A percentile compares a stretch with the other conserved stretches of the same genome.
These are phyloP conservation scores for Macrolepiota dolichaula DNA, from an alignment of 768 basidiomycete species.

Conservation along the genomic window DNA sequence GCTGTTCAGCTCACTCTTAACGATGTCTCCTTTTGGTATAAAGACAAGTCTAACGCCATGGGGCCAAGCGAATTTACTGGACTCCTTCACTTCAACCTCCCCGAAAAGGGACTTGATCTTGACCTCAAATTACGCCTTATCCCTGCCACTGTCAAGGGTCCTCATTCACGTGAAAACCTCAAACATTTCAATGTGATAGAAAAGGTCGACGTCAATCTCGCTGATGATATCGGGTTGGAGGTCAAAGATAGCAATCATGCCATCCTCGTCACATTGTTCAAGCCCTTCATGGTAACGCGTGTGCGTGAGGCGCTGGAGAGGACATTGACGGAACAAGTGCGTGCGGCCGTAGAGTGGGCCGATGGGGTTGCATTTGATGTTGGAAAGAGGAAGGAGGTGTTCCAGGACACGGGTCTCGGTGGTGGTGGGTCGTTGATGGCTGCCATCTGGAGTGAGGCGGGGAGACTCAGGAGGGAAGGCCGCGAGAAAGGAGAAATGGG, in stretches of 20 bases:
- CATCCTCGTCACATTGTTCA: constrained; percentile 58
- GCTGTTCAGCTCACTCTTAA: constrained; percentile 60
- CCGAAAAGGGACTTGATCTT: constrained; percentile 64
- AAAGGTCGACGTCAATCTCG: constrained; percentile 47
- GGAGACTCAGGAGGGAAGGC: constrained; percentile 43
- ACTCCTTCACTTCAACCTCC: constrained; percentile 57
- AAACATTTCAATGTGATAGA: constrained; percentile 61
- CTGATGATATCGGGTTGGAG: constrained; percentile 50
- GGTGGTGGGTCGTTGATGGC: constrained; percentile 47
- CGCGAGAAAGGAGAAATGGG: constrained; percentile 33
- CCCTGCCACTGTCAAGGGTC: constrained; percentile 43
- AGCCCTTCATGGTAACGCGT: constrained; percentile 53
- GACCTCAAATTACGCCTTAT: constrained; percentile 66
- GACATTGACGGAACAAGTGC: constrained; percentile 53
- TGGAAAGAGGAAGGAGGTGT: constrained; percentile 54
- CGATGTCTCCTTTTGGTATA: constrained; percentile 74
- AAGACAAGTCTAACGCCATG: constrained; percentile 52
- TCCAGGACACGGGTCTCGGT: constrained; percentile 58
- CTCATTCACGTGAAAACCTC: constrained; percentile 33
- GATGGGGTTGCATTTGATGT: constrained; percentile 63
- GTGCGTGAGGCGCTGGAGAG: constrained; percentile 60
- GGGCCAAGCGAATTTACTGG: constrained; percentile 60
- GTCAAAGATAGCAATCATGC: constrained; percentile 64
- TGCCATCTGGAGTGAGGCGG: constrained; percentile 69
- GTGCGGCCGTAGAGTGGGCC: constrained; percentile 43